A percentile compares a stretch with the other conserved stretches of the same genome.
Evolutionary conservation across 495 filamentous ascomycete genomes (phyloP).

Genomic region (Talaromyces adpressus): DNA sequence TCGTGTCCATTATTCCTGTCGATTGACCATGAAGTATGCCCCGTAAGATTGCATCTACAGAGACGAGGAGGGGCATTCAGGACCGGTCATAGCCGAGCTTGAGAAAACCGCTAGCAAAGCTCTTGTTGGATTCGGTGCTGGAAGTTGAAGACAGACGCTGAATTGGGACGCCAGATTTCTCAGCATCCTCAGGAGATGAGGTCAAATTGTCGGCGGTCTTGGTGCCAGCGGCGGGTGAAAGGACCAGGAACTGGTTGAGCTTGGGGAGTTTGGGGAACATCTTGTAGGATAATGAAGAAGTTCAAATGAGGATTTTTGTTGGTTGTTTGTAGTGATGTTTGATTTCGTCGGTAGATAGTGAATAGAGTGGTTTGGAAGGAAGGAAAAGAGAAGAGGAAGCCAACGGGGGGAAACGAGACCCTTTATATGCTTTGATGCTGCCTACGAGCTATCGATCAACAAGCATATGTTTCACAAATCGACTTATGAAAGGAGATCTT

Average conservation of each 20-base stretch:
- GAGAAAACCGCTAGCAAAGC: slow-evolving; percentile 4
- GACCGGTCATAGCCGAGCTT: slow-evolving; percentile 9
- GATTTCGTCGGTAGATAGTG: background rate
- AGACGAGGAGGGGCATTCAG: background rate
- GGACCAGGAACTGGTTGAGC: slow-evolving; percentile 7
- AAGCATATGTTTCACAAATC: background rate
- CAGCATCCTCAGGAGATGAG: background rate
- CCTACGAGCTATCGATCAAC: background rate
- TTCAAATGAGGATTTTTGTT: background rate
- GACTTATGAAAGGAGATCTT: background rate
- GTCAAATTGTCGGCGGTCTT: background rate
- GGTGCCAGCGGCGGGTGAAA: background rate
- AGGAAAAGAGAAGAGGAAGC: no score
- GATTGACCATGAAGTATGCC: background rate
- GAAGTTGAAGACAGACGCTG: slow-evolving; percentile 6
- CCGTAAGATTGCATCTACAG: background rate
- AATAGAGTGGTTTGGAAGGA: background rate
- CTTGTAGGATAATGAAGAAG: background rate
- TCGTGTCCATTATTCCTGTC: background rate
- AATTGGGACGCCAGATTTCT: background rate
- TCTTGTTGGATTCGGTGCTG: slow-evolving; percentile 2
- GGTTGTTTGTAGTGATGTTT: background rate
- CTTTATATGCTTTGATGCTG: background rate
- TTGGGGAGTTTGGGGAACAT: slow-evolving; percentile 9
- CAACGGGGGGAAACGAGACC: background rate